These are phyloP conservation scores for Mortierella alpina DNA, from an alignment of 192 early-diverging fungal genomes.

Conservation along the genomic window DNA sequence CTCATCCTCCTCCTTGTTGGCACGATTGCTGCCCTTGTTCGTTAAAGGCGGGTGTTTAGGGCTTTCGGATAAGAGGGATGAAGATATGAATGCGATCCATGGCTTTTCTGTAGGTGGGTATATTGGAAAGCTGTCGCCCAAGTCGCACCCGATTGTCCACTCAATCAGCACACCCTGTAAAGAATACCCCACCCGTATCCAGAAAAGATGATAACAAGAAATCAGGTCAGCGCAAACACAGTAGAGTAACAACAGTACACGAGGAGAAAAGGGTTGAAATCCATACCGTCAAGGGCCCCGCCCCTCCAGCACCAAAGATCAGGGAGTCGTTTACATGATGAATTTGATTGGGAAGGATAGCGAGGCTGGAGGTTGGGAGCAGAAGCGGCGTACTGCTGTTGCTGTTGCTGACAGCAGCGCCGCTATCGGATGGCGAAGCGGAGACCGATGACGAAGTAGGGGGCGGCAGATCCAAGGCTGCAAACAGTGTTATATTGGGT, in stretches of 20 bases:
- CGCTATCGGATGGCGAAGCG: conserved; percentile 2
- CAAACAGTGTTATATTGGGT: conserved; percentile 24
- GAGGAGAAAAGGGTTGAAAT: background rate
- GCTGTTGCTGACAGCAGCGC: background rate
- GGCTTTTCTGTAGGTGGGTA: conserved; percentile 37
- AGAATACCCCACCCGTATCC: too few species aligned
- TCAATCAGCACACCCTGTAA: conserved; percentile 39
- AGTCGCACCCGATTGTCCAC: conserved; percentile 39
- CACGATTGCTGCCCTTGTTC: background rate
- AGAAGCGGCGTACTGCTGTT: conserved; percentile 13
- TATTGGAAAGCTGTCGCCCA: conserved; percentile 30
- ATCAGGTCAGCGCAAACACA: background rate
- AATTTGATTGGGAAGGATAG: conserved; percentile 26
- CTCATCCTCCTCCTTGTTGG: background rate
- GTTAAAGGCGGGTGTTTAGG: background rate
- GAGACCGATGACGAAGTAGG: background rate
- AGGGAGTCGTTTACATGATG: conserved; percentile 41
- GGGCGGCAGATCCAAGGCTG: conserved; percentile 8
- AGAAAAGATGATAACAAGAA: background rate
- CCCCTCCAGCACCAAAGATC: conserved; percentile 40
- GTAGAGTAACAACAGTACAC: background rate
- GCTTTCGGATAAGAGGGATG: conserved; percentile 15
- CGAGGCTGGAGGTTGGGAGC: conserved; percentile 22
- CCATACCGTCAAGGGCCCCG: conserved; percentile 35
- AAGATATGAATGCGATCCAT: conserved; percentile 52